Percentiles rank a stretch among this genome's conserved stretches.
Evolutionary conservation across 148 eudicot species (phyloP).

Genomic region (Limonium bicolor): DNA sequence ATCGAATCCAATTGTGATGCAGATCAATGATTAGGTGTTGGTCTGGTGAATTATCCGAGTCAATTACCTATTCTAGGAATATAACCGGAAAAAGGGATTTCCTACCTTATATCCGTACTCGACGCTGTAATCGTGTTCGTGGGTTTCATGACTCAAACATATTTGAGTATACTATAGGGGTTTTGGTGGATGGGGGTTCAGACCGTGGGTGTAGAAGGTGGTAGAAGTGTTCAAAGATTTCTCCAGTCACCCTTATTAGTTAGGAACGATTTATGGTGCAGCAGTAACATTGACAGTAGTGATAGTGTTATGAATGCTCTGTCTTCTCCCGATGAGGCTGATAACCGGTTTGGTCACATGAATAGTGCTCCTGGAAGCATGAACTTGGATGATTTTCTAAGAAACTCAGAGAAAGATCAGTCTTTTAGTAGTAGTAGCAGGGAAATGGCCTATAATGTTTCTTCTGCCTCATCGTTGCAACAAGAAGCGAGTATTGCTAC

Average conservation of each 20-base stretch:
- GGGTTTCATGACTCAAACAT: background rate
- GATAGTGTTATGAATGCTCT: too few species aligned
- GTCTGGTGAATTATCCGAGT: too few species aligned
- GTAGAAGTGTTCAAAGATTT: background rate
- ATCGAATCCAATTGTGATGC: too few species aligned
- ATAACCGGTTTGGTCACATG: slow-evolving; percentile 5
- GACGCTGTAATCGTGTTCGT: slow-evolving; percentile 4
- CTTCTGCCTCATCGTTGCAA: slow-evolving; percentile 24
- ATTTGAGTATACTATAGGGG: slow-evolving; percentile 6
- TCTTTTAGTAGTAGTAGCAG: slow-evolving; percentile 13
- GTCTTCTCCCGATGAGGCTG: slow-evolving; percentile 12
- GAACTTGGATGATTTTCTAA: slow-evolving; percentile 31
- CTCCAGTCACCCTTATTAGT: background rate
- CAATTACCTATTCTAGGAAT: background rate
- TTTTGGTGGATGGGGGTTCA: slow-evolving; percentile 21
- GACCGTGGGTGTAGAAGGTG: slow-evolving; percentile 10
- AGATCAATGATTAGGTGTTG: background rate
- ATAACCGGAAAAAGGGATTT: background rate
- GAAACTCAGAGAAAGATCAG: too few species aligned
- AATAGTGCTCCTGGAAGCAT: slow-evolving; percentile 14
- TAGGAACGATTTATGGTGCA: slow-evolving; percentile 2
- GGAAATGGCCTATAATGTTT: slow-evolving; percentile 15
- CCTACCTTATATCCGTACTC: background rate
- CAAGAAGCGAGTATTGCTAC: slow-evolving; percentile 37
- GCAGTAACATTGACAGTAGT: too few species aligned